Evolutionary conservation across 2,329 filamentous ascomycete species (phyloP).

Genomic region (Periconia sp.): DNA sequence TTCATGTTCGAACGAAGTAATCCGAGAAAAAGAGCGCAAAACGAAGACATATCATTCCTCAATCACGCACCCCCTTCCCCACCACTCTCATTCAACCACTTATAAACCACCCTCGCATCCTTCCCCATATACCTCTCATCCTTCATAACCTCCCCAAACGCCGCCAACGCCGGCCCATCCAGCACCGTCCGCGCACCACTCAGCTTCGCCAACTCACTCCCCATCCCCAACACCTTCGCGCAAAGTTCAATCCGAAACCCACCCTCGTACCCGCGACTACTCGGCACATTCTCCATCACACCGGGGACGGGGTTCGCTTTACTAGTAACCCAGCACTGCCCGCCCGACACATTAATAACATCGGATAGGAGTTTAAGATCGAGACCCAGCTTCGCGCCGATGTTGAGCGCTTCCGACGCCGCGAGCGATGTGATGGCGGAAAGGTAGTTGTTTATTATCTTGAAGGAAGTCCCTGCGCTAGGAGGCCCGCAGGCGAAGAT

Average conservation of each 20-base stretch:
- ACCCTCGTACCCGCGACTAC: slow-evolving; percentile 42
- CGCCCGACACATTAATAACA: slow-evolving; percentile 88
- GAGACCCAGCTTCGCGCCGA: slow-evolving; percentile 62
- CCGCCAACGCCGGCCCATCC: slow-evolving; percentile 32
- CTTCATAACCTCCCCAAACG: slow-evolving; percentile 29
- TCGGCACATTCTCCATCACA: slow-evolving; percentile 40
- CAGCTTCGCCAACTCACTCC: slow-evolving; percentile 36
- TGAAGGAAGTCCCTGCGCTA: slow-evolving; percentile 81
- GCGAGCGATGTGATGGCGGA: slow-evolving; percentile 86
- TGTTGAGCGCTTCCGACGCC: slow-evolving; percentile 64
- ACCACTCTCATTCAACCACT: slow-evolving; percentile 37
- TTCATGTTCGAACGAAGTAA: too few relatives aligned
- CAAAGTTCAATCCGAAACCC: slow-evolving; percentile 42
- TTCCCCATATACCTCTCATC: slow-evolving; percentile 34
- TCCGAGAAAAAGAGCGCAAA: too few relatives aligned
- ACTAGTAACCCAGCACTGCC: slow-evolving; percentile 89
- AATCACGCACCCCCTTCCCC: background rate
- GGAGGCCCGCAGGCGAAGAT: slow-evolving; percentile 82
- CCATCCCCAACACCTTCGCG: slow-evolving; percentile 38
- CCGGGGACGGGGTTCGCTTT: slow-evolving; percentile 85
- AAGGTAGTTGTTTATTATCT: slow-evolving; percentile 95
- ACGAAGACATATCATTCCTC: background rate
- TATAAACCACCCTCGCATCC: slow-evolving; percentile 36
- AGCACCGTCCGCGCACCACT: slow-evolving; percentile 36
- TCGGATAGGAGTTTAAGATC: slow-evolving; percentile 68